A percentile compares a stretch with the other conserved stretches of the same genome.
Conservation (phyloP, 164 flowering plant species). For the Vitis riparia region DNA sequence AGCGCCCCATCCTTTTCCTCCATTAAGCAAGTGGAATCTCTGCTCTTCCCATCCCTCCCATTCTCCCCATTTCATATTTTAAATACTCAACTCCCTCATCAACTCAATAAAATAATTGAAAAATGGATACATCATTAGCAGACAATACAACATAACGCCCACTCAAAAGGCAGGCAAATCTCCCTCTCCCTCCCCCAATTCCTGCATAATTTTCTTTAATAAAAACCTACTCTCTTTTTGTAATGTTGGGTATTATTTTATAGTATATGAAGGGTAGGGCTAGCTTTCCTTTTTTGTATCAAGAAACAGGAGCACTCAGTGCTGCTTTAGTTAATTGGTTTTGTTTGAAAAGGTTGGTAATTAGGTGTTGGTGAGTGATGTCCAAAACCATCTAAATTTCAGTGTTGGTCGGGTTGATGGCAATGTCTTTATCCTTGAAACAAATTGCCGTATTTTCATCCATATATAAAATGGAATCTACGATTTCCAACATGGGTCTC, state of each 20-base stretch:
- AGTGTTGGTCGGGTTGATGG: slow-evolving; percentile 38
- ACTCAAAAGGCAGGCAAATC: slow-evolving; percentile 25
- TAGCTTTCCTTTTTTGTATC: slow-evolving; percentile 6
- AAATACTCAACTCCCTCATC: background rate
- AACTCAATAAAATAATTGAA: too few relatives aligned
- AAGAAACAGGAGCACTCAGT: slow-evolving; percentile 2
- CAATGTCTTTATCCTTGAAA: slow-evolving; percentile 17
- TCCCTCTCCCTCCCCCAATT: background rate
- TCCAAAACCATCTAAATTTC: slow-evolving; percentile 30
- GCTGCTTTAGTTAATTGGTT: slow-evolving; percentile 1
- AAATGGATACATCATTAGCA: too few relatives aligned
- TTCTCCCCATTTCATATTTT: slow-evolving; percentile 11
- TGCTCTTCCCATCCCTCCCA: slow-evolving; percentile 43
- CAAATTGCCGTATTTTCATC: background rate
- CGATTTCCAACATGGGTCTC: slow-evolving; percentile 26
- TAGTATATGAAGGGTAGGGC: background rate
- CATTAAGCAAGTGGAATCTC: slow-evolving; percentile 44
- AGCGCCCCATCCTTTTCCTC: slow-evolving; percentile 39
- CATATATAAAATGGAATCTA: slow-evolving; percentile 6
- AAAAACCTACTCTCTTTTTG: slow-evolving; percentile 2
- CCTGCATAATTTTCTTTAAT: background rate
- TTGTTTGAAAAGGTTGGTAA: slow-evolving; percentile 10
- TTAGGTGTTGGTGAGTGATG: slow-evolving; percentile 18
- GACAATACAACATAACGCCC: slow-evolving; percentile 7
- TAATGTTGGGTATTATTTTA: slow-evolving; percentile 18